phyloP scores from a whole-genome alignment of 1,284 basidiomycete species.

The Ustilago sp. region DNA sequence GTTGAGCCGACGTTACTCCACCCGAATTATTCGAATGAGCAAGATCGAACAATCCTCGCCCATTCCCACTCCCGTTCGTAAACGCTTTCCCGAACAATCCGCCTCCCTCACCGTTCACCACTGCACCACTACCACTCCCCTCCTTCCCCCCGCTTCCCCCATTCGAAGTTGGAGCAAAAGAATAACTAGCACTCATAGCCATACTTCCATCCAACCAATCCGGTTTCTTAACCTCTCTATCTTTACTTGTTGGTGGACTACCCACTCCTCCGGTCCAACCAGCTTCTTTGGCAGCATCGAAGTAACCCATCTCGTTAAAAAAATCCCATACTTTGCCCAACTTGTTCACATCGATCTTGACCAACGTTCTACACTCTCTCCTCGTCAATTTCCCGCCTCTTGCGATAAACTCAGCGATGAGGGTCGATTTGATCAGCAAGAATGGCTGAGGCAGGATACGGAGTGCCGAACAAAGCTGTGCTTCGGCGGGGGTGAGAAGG shows the following conservation, averaged over 20 bases:
- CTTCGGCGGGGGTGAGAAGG: constrained; percentile 62
- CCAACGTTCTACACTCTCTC: constrained; percentile 57
- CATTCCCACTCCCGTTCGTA: constrained; percentile 12
- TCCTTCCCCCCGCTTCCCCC: not conserved
- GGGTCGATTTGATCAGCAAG: constrained; percentile 66
- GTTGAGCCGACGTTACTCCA: constrained; percentile 39
- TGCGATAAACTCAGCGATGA: constrained; percentile 59
- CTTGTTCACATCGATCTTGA: constrained; percentile 67
- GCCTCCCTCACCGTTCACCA: constrained; percentile 10
- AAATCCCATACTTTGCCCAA: constrained; percentile 66
- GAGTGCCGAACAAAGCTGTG: constrained; percentile 61
- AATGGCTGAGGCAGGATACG: constrained; percentile 66
- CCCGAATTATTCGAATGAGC: constrained; percentile 23
- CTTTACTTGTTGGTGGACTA: constrained; percentile 43
- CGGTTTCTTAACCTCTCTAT: constrained; percentile 40
- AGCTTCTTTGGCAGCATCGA: constrained; percentile 50
- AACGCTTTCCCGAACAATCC: constrained; percentile 13
- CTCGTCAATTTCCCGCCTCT: constrained; percentile 61
- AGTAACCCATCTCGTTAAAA: constrained; percentile 64
- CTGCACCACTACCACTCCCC: not conserved
- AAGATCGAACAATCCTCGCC: constrained; percentile 36
- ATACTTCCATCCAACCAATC: constrained; percentile 48
- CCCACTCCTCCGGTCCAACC: constrained; percentile 53
- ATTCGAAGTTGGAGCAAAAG: constrained; percentile 22
- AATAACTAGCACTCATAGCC: constrained; percentile 47